Base-by-base conservation (phyloP, 768 basidiomycete genomes). In the Boletellus ananas region DNA sequence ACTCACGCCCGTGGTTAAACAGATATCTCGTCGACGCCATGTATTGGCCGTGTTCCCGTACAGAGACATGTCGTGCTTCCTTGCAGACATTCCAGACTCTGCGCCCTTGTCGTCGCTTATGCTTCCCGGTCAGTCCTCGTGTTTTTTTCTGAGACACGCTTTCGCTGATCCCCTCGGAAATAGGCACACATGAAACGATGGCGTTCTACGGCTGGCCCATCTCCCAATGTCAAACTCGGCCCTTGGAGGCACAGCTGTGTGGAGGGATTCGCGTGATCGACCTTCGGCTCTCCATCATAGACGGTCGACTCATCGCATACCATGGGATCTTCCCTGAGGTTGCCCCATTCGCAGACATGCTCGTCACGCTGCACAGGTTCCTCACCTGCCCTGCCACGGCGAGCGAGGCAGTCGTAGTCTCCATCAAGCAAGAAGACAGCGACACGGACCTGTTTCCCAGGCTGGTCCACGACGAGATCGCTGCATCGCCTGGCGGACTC, bases 341-440 rank as follows among this genome's bases (percentile, higher is more conserved):
- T 42, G 77, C 83, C 0, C 70, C 84, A 0, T 92, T 94, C 66
- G 68, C 76, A 45, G 71, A 74, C 29, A 85, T 94, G 43, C 75
- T 95, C 10, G 49, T 65, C 5, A 75, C 76, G 16, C 62, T 94
- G 9, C 74, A 83, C 57, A 55, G 67, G 4, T 95, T 89, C 68
- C 79, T 94, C 34, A 76, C 76, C 8, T 73, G 78, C 0, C 74
- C 81, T 0, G 56, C 58, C 4, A 79, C 87, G 1, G 73, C 70
- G 9, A 75, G 72, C 25, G 94, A 95, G 66, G 87, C 87, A 0
- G 65, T 96, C 33, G 79, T 96, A 25, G 82, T 94, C 73, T 93
- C 85, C 14, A 79, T 97, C 63, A 94, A 95, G 67, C 88, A 94
- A 62, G 94, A 97, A 65, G 86, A 90, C 56, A 74, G 76, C 0